These are phyloP conservation scores for Phyllosticta paracitricarpa DNA, from an alignment of 2,329 filamentous ascomycete genomes.

Conservation along the genomic window DNA sequence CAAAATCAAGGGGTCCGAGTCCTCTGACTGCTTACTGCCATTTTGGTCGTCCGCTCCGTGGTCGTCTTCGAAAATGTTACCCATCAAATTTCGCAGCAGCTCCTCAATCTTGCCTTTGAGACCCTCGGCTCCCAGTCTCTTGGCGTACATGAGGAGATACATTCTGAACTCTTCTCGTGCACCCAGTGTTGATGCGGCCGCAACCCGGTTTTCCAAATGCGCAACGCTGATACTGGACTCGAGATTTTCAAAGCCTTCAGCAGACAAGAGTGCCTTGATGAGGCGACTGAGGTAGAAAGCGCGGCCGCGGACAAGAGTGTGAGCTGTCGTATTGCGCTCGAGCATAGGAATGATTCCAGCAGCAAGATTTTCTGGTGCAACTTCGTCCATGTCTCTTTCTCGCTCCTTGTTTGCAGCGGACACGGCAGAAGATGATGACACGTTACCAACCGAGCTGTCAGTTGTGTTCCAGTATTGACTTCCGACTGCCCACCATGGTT, in stretches of 20 bases:
- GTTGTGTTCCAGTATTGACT: constrained; percentile 99
- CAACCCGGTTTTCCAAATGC: constrained; percentile 89
- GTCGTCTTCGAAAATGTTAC: constrained; percentile 51
- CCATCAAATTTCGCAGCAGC: constrained; percentile 70
- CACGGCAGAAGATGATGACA: constrained; percentile 52
- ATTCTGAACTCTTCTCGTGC: constrained; percentile 87
- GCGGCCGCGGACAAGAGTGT: constrained; percentile 81
- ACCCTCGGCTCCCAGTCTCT: constrained; percentile 84
- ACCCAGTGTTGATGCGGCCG: constrained; percentile 73
- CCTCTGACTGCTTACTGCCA: constrained; percentile 9
- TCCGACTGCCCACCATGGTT: constrained; percentile 95
- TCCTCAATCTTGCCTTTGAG: constrained; percentile 85
- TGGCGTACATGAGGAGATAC: constrained; percentile 97
- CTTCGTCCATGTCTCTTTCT: constrained; percentile 35
- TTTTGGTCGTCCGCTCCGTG: constrained; percentile 37
- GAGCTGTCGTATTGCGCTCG: constrained; percentile 88
- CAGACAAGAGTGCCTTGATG: constrained; percentile 77
- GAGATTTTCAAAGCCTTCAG: constrained; percentile 85
- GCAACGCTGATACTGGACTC: constrained; percentile 87
- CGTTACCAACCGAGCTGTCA: constrained; percentile 74
- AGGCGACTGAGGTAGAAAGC: constrained; percentile 86
- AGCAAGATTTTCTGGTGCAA: constrained; percentile 55
- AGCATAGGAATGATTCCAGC: constrained; percentile 88
- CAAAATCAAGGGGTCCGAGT: constrained; percentile 17
- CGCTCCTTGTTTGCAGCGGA: constrained; percentile 13